A percentile compares a stretch with the other conserved stretches of the same genome.
Evolutionary conservation across 371 early-diverging fungal species (phyloP).

Genomic region (Apophysomyces ossiformis): DNA sequence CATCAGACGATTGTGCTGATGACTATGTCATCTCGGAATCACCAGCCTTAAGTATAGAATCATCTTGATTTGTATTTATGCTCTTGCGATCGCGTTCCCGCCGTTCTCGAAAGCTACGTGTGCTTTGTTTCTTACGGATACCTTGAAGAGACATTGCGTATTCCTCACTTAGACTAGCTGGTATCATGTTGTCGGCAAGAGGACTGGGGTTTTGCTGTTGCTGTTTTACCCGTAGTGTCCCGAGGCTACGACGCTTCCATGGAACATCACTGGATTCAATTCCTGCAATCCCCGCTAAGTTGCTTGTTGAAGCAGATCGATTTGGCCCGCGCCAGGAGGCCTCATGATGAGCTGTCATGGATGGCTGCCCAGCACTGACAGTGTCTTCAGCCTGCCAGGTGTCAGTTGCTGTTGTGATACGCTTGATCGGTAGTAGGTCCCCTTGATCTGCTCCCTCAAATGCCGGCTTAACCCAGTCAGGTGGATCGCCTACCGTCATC

Average conservation of each 20-base stretch:
- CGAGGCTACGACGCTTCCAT: constrained; percentile 32
- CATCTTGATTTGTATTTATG: constrained; percentile 14
- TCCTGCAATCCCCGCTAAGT: constrained; percentile 22
- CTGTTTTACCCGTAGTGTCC: constrained; percentile 20
- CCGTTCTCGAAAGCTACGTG: constrained; percentile 50
- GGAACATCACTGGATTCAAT: constrained; percentile 16
- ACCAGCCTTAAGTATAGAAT: neutral
- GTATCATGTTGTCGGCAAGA: neutral
- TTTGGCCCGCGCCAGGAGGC: constrained; percentile 32
- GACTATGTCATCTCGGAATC: neutral
- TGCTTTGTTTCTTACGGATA: constrained; percentile 52
- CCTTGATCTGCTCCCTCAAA: constrained; percentile 59
- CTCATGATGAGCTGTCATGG: neutral
- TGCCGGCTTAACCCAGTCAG: constrained; percentile 72
- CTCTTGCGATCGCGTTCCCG: constrained; percentile 54
- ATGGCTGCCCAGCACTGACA: neutral
- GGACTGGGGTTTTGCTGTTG: constrained; percentile 11
- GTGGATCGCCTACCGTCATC: constrained; percentile 72
- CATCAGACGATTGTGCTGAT: neutral
- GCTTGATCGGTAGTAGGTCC: constrained; percentile 49
- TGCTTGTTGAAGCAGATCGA: constrained; percentile 41
- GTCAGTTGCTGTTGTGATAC: constrained; percentile 32
- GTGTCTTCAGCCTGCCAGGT: constrained; percentile 23
- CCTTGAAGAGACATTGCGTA: constrained; percentile 55
- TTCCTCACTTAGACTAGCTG: constrained; percentile 47